These are phyloP conservation scores for Cutaneotrichosporon cyanovorans DNA, from an alignment of 1,284 basidiomycete genomes.

Conservation along the genomic window DNA sequence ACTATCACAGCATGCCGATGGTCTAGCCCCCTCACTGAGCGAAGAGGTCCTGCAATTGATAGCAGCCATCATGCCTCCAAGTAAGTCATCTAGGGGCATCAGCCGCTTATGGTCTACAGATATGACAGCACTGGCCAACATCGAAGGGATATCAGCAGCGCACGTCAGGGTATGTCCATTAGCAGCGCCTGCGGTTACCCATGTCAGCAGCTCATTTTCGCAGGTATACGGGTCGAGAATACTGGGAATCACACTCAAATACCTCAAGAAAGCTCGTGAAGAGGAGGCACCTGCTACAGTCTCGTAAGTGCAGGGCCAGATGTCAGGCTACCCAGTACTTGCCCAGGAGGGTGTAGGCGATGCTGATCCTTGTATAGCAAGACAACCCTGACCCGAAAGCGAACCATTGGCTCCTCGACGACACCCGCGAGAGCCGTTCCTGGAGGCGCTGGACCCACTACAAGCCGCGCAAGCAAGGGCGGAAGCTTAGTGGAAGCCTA, in stretches of 20 bases:
- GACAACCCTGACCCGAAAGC: not conserved
- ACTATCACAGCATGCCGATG: not conserved
- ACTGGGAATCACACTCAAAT: slow-evolving; percentile 16
- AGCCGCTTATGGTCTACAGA: slow-evolving; percentile 11
- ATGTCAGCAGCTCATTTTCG: not conserved
- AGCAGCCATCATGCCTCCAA: slow-evolving; percentile 34
- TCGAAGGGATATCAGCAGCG: slow-evolving; percentile 26
- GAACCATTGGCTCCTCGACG: not conserved
- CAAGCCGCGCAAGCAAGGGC: too few relatives aligned
- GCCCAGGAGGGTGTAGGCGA: not conserved
- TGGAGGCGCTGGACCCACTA: too few relatives aligned
- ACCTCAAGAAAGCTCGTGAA: not conserved
- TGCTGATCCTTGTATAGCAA: not conserved
- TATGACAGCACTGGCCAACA: slow-evolving; percentile 16
- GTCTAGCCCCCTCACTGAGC: not conserved
- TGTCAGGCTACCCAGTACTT: too few relatives aligned
- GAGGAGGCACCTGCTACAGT: slow-evolving; percentile 1
- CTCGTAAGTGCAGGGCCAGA: too few relatives aligned
- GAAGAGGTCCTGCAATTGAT: slow-evolving; percentile 36
- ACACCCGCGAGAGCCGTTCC: too few relatives aligned
- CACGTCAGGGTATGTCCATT: slow-evolving; percentile 9
- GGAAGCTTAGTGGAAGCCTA: too few relatives aligned
- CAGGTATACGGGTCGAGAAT: slow-evolving; percentile 17
- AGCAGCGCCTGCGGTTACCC: too few relatives aligned
- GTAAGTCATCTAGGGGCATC: slow-evolving; percentile 18